Evolutionary conservation across 2,329 filamentous ascomycete genomes (phyloP).

Genomic region (Apiospora aurea): DNA sequence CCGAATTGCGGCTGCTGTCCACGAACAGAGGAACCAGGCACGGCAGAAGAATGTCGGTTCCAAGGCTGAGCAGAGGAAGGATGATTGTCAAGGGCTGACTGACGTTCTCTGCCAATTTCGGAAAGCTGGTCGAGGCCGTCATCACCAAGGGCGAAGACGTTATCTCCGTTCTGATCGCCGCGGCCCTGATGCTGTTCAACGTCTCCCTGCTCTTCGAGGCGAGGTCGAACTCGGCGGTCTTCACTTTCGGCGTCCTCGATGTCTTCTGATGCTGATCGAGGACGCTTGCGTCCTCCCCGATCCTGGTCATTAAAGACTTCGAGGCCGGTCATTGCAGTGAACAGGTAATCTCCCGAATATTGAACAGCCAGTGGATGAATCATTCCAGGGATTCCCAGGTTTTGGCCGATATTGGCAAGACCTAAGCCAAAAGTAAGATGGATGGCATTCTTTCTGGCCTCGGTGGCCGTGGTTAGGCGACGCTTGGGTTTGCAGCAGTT

Average conservation of each 20-base stretch:
- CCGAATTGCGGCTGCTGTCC: slow-evolving; percentile 46
- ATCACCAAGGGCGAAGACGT: slow-evolving; percentile 32
- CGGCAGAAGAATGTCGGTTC: slow-evolving; percentile 56
- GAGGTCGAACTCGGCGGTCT: slow-evolving; percentile 48
- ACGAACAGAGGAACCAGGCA: slow-evolving; percentile 55
- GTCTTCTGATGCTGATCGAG: slow-evolving; percentile 53
- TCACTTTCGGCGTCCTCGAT: slow-evolving; percentile 48
- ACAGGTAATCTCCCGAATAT: slow-evolving; percentile 54
- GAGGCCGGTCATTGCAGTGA: slow-evolving; percentile 46
- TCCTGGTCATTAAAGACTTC: slow-evolving; percentile 34
- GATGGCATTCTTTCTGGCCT: slow-evolving; percentile 53
- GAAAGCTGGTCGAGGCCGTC: slow-evolving; percentile 30
- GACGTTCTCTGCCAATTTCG: slow-evolving; percentile 58
- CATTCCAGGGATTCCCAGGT: slow-evolving; percentile 39
- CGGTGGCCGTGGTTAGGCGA: slow-evolving; percentile 39
- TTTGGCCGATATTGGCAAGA: slow-evolving; percentile 45
- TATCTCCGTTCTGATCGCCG: slow-evolving; percentile 36
- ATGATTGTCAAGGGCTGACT: slow-evolving; percentile 71
- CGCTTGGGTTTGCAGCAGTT: slow-evolving; percentile 54
- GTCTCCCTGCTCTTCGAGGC: slow-evolving; percentile 36
- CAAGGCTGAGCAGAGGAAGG: slow-evolving; percentile 62
- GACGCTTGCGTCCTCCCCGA: slow-evolving; percentile 37
- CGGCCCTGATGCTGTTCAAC: slow-evolving; percentile 31
- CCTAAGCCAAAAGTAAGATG: slow-evolving; percentile 49
- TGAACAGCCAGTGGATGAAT: slow-evolving; percentile 54